Conservation (phyloP, 768 basidiomycete species). For the Psilocybe tampanensis region DNA sequence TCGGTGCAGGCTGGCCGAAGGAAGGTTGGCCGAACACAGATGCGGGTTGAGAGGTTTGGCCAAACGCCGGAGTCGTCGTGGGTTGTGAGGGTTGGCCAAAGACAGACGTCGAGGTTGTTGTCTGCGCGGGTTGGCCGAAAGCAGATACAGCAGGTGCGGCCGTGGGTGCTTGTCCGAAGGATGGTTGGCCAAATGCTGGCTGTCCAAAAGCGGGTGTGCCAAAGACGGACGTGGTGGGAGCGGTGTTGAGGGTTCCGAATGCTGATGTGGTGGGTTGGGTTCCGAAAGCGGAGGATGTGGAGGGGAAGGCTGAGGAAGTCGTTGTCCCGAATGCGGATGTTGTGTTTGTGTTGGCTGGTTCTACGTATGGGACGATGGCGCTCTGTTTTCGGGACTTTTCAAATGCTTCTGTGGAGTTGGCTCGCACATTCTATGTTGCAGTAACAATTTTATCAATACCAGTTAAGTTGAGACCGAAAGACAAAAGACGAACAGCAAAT, state of each 20-base stretch:
- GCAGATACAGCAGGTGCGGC: not conserved
- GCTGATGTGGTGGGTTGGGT: constrained; percentile 23
- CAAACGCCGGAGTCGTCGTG: constrained; percentile 39
- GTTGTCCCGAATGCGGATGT: constrained; percentile 14
- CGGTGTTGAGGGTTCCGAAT: constrained; percentile 25
- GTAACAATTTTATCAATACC: not conserved
- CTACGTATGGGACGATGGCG: constrained; percentile 19
- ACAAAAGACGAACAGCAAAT: constrained; percentile 34
- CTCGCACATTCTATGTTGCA: constrained; percentile 43
- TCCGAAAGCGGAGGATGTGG: constrained; percentile 39
- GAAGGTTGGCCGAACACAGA: constrained; percentile 29
- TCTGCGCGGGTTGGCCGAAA: constrained; percentile 22
- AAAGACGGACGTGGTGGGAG: constrained; percentile 29
- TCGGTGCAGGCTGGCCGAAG: constrained; percentile 25
- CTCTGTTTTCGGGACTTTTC: constrained; percentile 55
- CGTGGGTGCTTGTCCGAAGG: constrained; percentile 10
- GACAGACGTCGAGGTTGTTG: constrained; percentile 20
- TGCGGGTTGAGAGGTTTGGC: constrained; percentile 26
- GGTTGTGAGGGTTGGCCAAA: constrained; percentile 38
- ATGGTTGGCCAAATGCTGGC: constrained; percentile 6
- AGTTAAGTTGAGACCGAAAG: not conserved
- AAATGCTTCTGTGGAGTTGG: constrained; percentile 50
- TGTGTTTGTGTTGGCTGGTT: constrained; percentile 2
- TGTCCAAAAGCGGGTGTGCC: constrained; percentile 32
- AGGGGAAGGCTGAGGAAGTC: not conserved